Conservation (phyloP, 2,329 filamentous ascomycete genomes). For the Chaetomium sp. region DNA sequence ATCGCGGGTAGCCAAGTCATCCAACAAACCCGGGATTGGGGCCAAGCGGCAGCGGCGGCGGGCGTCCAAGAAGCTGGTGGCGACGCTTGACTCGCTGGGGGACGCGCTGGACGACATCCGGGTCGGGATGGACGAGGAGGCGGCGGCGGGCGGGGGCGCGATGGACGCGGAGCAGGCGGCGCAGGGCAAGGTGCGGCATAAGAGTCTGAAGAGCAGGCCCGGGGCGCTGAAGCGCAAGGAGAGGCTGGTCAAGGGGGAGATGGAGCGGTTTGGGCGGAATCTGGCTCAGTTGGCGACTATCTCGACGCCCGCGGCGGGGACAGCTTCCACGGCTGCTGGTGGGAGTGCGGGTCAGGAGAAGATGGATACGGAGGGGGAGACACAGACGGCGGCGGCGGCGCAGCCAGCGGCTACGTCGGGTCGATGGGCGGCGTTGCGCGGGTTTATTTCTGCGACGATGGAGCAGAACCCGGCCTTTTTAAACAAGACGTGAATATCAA, state of each 20-base stretch:
- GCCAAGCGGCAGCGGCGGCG: slow-evolving; percentile 19
- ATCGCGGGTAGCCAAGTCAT: slow-evolving; percentile 69
- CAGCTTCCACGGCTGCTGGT: slow-evolving; percentile 5
- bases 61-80: slow-evolving; percentile 70
- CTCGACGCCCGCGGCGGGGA: background rate
- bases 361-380: slow-evolving; percentile 28
- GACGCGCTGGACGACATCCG: slow-evolving; percentile 73
- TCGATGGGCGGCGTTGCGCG: slow-evolving; percentile 79
- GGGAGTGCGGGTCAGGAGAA: slow-evolving; percentile 5
- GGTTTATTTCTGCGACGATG: slow-evolving; percentile 84
- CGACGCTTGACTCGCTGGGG: slow-evolving; percentile 73
- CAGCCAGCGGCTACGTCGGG: slow-evolving; percentile 50
- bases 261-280: slow-evolving; percentile 80
- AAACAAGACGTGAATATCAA: slow-evolving; percentile 31
- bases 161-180: slow-evolving; percentile 39
- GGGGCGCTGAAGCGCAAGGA: slow-evolving; percentile 85
- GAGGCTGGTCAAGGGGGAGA: slow-evolving; percentile 76
- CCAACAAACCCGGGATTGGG: slow-evolving; percentile 43
- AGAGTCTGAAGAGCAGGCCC: slow-evolving; percentile 71
- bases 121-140: slow-evolving; percentile 52
- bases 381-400: slow-evolving; percentile 26
- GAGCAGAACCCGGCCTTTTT: slow-evolving; percentile 82
- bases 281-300: slow-evolving; percentile 68
- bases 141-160: slow-evolving; percentile 47
- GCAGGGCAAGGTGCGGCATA: slow-evolving; percentile 69